Evolutionary conservation across 192 early-diverging fungal species (phyloP).

Genomic region (Coemansia sp.): DNA sequence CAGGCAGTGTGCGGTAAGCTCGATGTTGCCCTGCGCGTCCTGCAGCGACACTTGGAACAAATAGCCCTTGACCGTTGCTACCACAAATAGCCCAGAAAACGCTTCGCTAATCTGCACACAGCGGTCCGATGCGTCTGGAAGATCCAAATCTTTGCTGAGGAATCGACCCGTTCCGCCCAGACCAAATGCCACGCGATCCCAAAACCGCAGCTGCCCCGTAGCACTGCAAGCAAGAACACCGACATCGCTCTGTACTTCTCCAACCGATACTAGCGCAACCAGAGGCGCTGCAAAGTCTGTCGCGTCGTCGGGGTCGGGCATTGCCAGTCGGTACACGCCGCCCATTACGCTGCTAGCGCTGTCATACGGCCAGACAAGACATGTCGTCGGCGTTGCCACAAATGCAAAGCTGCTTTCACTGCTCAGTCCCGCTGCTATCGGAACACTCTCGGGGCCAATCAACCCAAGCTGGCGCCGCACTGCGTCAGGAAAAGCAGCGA

Average conservation of each 20-base stretch:
- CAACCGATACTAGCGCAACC: slow-evolving; percentile 17
- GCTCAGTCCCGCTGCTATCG: slow-evolving; percentile 19
- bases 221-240: slow-evolving; percentile 38
- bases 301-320: slow-evolving; percentile 19
- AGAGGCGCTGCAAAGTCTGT: slow-evolving; percentile 16
- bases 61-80: slow-evolving; percentile 28
- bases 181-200: slow-evolving; percentile 51
- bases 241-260: slow-evolving; percentile 19
- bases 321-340: slow-evolving; percentile 25
- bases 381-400: slow-evolving; percentile 27
- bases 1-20: slow-evolving; percentile 20
- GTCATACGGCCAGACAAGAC: slow-evolving; percentile 38
- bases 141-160: slow-evolving; percentile 1
- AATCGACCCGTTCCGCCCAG: slow-evolving; percentile 42
- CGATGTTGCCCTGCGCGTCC: slow-evolving; percentile 10
- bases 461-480: slow-evolving; percentile 13
- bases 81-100: slow-evolving; percentile 19
- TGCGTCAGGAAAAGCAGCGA: slow-evolving; percentile 20
- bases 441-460: slow-evolving; percentile 4
- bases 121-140: slow-evolving; percentile 16
- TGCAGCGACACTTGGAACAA: slow-evolving; percentile 35
- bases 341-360: not conserved
- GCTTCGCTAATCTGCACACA: slow-evolving; percentile 22
- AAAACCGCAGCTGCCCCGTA: slow-evolving; percentile 48
- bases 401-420: slow-evolving; percentile 23